Evolutionary conservation across 176 grass and related monocot species (phyloP), one percentile per base, ranked within the genome.

Genomic region (Zea luxurians): DNA sequence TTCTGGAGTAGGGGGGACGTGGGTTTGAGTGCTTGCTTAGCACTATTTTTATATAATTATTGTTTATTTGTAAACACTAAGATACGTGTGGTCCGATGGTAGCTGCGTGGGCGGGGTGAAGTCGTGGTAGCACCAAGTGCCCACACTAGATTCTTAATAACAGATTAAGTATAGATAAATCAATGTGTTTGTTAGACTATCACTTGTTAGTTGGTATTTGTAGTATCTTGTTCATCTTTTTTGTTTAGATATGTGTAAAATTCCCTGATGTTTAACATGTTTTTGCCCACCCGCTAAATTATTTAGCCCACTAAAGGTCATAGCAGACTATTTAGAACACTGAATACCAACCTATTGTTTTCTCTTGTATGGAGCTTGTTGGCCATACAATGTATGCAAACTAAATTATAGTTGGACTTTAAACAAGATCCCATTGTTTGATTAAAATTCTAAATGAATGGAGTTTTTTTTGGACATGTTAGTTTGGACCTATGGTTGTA

Each of bases 401-500:
- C 40, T 54, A n/a, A 68, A 4, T 18, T 57, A 21, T 57, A 44
- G 64, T 78, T 35, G 37, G 40, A 17, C 0, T 45, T 4, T 18
- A 16, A 54, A 40, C 37, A 55, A 27, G 21, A 15, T 6, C 17
- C 1, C 1, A 4, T 47, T 80, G 38, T 69, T 69, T 47, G 21
- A 46, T 16, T 45, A 13, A 18, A 42, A 54, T 16, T 79, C 12
- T 80, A 13, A 59, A 80, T 80, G 12, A 58, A 46, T 8, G 18
- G 50, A 58, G 5, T 17, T 42, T 68, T 17, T 42, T 68, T 20
- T 13, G 36, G 37, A 35, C 57, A 52, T 69, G 38, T 46, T 16
- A n/a, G 12, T 45, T 54, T 17, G 17, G 40, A 59, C 8, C 1
- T 8, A 2, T 41, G 10, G 10, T 57, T 27, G n/a, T 63, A 15